These are phyloP conservation scores for Botrytis medusae DNA, from an alignment of 2,329 filamentous ascomycete genomes.

Conservation along the genomic window DNA sequence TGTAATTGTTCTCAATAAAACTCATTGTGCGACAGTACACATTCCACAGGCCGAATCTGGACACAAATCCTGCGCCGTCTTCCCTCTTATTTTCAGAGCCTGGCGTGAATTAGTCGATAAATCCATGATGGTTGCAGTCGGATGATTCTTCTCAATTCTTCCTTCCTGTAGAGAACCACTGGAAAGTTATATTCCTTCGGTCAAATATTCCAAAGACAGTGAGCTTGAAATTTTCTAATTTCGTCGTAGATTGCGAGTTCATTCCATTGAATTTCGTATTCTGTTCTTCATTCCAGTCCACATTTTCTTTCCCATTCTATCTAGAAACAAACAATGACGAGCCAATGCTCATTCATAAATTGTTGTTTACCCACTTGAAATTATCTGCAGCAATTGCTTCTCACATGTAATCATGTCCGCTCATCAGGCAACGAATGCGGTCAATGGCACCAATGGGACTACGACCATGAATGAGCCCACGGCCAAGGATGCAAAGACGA, in stretches of 20 bases:
- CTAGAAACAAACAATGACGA: slow-evolving; percentile 13
- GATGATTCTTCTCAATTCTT: neutral
- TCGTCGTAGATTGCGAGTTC: neutral
- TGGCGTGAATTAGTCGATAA: neutral
- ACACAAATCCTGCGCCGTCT: neutral
- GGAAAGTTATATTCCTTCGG: neutral
- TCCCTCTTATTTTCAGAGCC: neutral
- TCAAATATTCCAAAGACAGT: neutral
- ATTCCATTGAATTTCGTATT: slow-evolving; percentile 9
- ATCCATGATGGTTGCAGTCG: neutral
- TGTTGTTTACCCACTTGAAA: neutral
- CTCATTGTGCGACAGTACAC: neutral
- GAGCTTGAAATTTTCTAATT: neutral
- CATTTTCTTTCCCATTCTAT: slow-evolving; percentile 15
- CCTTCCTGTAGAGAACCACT: neutral
- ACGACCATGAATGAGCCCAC: neutral
- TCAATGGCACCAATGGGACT: neutral
- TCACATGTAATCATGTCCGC: slow-evolving; percentile 8
- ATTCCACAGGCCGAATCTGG: neutral
- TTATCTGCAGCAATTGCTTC: neutral
- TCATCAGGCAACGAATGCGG: neutral
- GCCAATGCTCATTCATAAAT: neutral
- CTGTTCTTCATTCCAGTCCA: slow-evolving; percentile 17
- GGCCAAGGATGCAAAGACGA: neutral
- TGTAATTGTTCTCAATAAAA: neutral